phyloP scores from a whole-genome alignment of 441 rosid species.

The Pelargonium fulgidum region DNA sequence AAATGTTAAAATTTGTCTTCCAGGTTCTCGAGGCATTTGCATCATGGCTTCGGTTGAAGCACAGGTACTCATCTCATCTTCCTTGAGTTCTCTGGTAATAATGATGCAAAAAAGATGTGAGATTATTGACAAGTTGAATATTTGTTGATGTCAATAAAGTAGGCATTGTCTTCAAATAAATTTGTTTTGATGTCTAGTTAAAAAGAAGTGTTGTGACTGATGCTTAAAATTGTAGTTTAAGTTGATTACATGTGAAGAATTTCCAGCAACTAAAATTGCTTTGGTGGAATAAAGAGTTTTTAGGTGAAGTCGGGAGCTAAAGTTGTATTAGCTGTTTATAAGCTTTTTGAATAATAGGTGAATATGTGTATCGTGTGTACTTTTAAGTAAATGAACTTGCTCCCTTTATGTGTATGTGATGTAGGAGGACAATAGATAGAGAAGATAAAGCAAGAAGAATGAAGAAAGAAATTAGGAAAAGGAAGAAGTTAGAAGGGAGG shows the following conservation, averaged over 20 bases:
- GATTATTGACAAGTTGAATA: background rate
- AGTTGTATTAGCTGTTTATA: background rate
- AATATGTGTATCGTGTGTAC: background rate
- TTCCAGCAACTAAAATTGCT: background rate
- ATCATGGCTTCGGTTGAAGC: conserved; percentile 93
- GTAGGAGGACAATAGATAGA: too few species aligned
- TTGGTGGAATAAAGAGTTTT: background rate
- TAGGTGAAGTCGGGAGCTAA: background rate
- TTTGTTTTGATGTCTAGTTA: background rate
- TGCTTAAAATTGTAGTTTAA: background rate
- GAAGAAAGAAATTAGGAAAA: too few species aligned
- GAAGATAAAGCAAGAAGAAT: too few species aligned
- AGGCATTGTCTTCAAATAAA: background rate
- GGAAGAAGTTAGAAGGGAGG: too few species aligned
- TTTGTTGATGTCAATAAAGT: conserved; percentile 1
- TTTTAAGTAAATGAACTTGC: background rate
- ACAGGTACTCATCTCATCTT: conserved; percentile 47
- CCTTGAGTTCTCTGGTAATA: background rate
- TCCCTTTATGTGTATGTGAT: too few species aligned
- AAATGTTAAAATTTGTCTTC: conserved; percentile 1
- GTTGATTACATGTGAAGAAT: background rate
- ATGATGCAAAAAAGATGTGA: background rate
- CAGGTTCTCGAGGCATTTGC: conserved; percentile 99
- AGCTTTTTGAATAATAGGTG: conserved; percentile 1
- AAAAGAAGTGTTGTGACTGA: background rate